phyloP scores from a whole-genome alignment of 31 red algal genomes.

The Odonthalia washingtoniensis region DNA sequence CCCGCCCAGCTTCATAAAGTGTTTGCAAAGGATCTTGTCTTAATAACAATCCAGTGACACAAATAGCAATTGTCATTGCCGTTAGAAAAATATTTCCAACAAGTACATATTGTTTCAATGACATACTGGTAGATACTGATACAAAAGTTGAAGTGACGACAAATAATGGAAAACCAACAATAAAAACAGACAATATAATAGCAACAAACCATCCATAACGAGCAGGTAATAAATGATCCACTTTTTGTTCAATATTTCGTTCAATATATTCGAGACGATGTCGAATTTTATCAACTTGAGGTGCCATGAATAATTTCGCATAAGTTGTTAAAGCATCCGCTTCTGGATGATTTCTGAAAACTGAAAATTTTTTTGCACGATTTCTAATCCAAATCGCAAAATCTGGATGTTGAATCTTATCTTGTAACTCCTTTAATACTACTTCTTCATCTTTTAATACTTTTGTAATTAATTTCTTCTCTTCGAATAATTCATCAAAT shows the following conservation, averaged over 20 bases:
- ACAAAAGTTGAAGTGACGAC: constrained; percentile 62
- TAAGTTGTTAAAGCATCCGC: constrained; percentile 76
- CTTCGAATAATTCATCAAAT: constrained; percentile 78
- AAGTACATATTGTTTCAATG: constrained; percentile 69
- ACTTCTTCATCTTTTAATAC: constrained; percentile 53
- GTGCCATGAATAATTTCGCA: constrained; percentile 74
- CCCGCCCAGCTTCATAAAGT: constrained; percentile 66
- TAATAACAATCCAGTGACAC: constrained; percentile 53
- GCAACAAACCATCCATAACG: constrained; percentile 74
- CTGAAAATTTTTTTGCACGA: constrained; percentile 56
- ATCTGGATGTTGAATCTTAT: constrained; percentile 78
- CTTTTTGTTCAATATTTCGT: constrained; percentile 56
- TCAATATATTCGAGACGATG: constrained; percentile 58
- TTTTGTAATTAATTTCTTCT: constrained; percentile 64
- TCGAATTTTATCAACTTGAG: constrained; percentile 63
- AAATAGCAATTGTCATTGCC: constrained; percentile 57
- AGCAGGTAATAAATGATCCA: constrained; percentile 65
- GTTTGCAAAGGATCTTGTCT: constrained; percentile 75
- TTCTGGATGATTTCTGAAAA: constrained; percentile 66
- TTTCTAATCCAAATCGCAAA: constrained; percentile 63
- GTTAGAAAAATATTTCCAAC: constrained; percentile 77
- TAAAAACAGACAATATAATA: constrained; percentile 43
- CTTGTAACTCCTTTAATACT: constrained; percentile 61
- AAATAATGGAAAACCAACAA: constrained; percentile 74
- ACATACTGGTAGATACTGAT: constrained; percentile 56